Conservation (phyloP, 805 yeast genomes). For the Yamadazyma akitaensis region DNA sequence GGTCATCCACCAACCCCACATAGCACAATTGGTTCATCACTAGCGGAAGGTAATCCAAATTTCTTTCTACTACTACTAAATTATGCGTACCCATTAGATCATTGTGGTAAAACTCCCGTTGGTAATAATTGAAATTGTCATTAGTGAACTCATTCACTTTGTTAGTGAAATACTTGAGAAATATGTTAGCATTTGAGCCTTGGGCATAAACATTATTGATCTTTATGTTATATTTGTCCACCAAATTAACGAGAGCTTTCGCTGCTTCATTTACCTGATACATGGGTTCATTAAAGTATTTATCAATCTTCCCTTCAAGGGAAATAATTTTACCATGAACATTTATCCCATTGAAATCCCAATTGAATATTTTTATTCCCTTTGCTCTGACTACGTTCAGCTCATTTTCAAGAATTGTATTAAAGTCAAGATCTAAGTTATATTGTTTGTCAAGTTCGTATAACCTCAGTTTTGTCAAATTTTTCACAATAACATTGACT, state of each 20-base stretch:
- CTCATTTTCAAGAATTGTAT: constrained; percentile 7
- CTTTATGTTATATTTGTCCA: constrained; percentile 35
- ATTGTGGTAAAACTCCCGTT: constrained; percentile 32
- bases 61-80: constrained; percentile 74
- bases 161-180: constrained; percentile 42
- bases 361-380: constrained; percentile 43
- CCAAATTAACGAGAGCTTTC: constrained; percentile 44
- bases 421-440: constrained; percentile 11
- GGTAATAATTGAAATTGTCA: constrained; percentile 32
- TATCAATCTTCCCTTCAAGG: constrained; percentile 37
- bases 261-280: constrained; percentile 48
- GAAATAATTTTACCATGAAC: constrained; percentile 43
- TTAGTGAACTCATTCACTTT: constrained; percentile 35
- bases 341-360: constrained; percentile 44
- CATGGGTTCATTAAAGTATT: constrained; percentile 45
- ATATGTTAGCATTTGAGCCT: constrained; percentile 53
- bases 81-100: constrained; percentile 55
- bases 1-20: constrained; percentile 76
- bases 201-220: constrained; percentile 56
- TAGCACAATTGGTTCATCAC: constrained; percentile 76
- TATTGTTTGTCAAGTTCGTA: constrained; percentile 27
- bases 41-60: constrained; percentile 69
- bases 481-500: constrained; percentile 32
- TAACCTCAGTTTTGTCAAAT: constrained; percentile 31
- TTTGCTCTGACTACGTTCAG: constrained; percentile 7